Percentiles rank a stretch among this genome's conserved stretches.
phyloP scores from a whole-genome alignment of 306 rosid genomes.

The Fragaria iinumae region DNA sequence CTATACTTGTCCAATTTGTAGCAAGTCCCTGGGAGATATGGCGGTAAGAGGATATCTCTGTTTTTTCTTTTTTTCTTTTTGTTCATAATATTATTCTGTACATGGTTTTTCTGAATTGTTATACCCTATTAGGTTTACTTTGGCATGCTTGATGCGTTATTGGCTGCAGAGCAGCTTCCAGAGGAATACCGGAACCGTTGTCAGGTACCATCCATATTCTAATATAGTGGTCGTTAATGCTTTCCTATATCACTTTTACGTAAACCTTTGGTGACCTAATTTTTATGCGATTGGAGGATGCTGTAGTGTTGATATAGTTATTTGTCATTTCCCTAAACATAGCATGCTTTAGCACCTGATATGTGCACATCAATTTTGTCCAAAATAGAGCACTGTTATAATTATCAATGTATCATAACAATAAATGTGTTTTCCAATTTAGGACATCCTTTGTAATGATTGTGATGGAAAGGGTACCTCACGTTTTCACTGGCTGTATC shows the following conservation, averaged over 20 bases:
- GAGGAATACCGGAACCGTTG: constrained; percentile 81
- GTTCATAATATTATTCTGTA: background rate
- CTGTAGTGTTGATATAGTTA: background rate
- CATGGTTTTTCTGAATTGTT: constrained; percentile 21
- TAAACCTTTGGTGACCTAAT: background rate
- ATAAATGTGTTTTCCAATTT: constrained; percentile 30
- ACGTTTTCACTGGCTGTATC: constrained; percentile 94
- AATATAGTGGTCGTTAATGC: background rate
- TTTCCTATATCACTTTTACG: background rate
- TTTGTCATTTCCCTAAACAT: background rate
- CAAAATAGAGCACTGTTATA: constrained; percentile 6
- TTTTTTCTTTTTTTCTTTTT: constrained; percentile 4
- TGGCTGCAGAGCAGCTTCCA: constrained; percentile 96
- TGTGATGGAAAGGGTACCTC: constrained; percentile 76
- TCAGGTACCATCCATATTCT: constrained; percentile 53
- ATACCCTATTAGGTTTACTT: constrained; percentile 69
- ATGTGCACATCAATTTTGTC: background rate
- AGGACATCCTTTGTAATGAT: constrained; percentile 95
- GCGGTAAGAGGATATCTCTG: constrained; percentile 55
- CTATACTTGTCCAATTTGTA: constrained; percentile 97
- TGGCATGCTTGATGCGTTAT: constrained; percentile 98
- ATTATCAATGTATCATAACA: background rate
- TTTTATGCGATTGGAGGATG: background rate
- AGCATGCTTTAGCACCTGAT: background rate
- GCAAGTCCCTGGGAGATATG: constrained; percentile 99